A percentile compares a stretch with the other conserved stretches of the same genome.
phyloP scores from a whole-genome alignment of 257 asterid species.

The Solanum chmielewskii region DNA sequence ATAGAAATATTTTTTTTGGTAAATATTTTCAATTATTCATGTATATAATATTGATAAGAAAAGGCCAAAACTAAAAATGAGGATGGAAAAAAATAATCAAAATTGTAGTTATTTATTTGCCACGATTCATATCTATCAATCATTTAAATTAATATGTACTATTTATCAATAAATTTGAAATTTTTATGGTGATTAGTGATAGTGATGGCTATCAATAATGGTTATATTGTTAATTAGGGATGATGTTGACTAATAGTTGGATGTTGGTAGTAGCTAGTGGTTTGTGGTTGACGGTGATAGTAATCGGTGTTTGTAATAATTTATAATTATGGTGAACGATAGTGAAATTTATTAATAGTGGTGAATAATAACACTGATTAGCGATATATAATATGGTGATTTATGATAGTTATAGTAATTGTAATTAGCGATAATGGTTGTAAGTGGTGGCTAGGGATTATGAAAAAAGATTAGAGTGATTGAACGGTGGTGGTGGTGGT shows the following conservation, averaged over 20 bases:
- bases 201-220: not conserved
- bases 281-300: too few relatives aligned
- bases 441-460: not conserved
- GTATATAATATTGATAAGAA: not conserved
- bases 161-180: too few relatives aligned
- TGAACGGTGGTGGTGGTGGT: not conserved
- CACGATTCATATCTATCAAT: not conserved
- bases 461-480: not conserved
- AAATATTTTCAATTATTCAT: too few relatives aligned
- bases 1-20: too few relatives aligned
- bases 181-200: not conserved
- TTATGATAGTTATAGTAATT: not conserved
- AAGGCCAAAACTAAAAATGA: not conserved
- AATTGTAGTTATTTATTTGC: not conserved
- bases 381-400: not conserved
- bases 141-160: not conserved
- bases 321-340: not conserved
- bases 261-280: not conserved
- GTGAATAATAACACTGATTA: not conserved
- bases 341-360: not conserved
- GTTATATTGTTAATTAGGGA: not conserved
- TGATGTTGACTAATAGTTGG: not conserved
- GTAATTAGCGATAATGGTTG: not conserved
- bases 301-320: accelerated
- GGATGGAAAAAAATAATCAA: not conserved